These are phyloP conservation scores for Aspergillus sp. DNA, from an alignment of 2,329 filamentous ascomycete species.

Conservation along the genomic window DNA sequence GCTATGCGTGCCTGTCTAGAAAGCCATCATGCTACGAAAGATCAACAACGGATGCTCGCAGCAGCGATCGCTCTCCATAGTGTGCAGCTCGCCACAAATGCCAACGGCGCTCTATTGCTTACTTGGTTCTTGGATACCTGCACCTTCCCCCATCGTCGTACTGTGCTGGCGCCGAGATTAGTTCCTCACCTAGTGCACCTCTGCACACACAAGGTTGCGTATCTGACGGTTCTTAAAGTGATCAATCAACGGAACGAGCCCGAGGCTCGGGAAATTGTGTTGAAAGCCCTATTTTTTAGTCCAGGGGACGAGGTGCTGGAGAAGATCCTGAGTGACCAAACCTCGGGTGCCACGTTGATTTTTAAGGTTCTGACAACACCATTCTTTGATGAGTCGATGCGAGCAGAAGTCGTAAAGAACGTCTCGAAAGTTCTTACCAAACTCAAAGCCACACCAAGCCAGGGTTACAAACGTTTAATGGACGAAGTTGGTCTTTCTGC, in stretches of 20 bases:
- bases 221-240: slow-evolving; percentile 93
- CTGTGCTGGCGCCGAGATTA: slow-evolving; percentile 85
- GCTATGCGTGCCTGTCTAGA: slow-evolving; percentile 97
- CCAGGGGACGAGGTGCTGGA: slow-evolving; percentile 82
- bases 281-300: slow-evolving; percentile 91
- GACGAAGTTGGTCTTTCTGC: slow-evolving; percentile 89
- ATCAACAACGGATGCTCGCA: slow-evolving; percentile 92
- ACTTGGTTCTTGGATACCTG: slow-evolving; percentile 99
- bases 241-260: slow-evolving; percentile 96
- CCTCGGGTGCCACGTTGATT: slow-evolving; percentile 90
- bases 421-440: slow-evolving; percentile 84
- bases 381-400: slow-evolving; percentile 91
- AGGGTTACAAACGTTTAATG: slow-evolving; percentile 98
- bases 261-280: slow-evolving; percentile 84
- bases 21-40: slow-evolving; percentile 90
- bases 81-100: slow-evolving; percentile 92
- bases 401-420: slow-evolving; percentile 84
- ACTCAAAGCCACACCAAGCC: slow-evolving; percentile 88
- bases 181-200: slow-evolving; percentile 92
- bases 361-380: slow-evolving; percentile 98
- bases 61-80: slow-evolving; percentile 95
- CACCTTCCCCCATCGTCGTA: slow-evolving; percentile 87
- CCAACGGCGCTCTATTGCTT: slow-evolving; percentile 87
- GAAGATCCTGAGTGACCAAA: slow-evolving; percentile 85
- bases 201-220: slow-evolving; percentile 98